A percentile compares a stretch with the other conserved stretches of the same genome.
phyloP scores from a whole-genome alignment of 2,329 filamentous ascomycete species.

The Tolypocladium guangdongense region DNA sequence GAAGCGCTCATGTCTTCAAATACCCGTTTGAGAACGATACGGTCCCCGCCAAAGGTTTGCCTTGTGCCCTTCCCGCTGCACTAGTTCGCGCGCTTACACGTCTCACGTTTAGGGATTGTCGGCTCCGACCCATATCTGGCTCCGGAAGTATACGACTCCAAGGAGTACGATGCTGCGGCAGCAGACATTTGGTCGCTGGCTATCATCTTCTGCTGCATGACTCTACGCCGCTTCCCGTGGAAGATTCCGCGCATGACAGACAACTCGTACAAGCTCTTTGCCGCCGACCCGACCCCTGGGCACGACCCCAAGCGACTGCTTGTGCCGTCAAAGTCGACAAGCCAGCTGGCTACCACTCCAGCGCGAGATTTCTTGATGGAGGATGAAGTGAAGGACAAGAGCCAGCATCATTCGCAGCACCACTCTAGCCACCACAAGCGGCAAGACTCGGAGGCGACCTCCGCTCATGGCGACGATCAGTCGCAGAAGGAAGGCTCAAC shows the following conservation, averaged over 20 bases:
- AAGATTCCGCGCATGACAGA: conserved; percentile 86
- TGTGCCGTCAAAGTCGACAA: conserved; percentile 31
- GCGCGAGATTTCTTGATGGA: conserved; percentile 28
- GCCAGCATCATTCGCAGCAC: conserved; percentile 5
- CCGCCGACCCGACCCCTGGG: conserved; percentile 71
- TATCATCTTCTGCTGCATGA: conserved; percentile 99
- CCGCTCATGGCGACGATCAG: conserved; percentile 4
- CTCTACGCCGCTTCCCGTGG: conserved; percentile 88
- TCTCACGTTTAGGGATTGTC: conserved; percentile 43
- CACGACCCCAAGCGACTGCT: conserved; percentile 46
- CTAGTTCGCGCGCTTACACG: background rate
- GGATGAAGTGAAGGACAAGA: conserved; percentile 17
- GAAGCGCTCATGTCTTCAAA: conserved; percentile 90
- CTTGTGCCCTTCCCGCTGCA: background rate
- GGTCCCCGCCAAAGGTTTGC: conserved; percentile 26
- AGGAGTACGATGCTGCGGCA: conserved; percentile 86
- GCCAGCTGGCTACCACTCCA: conserved; percentile 28
- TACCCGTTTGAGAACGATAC: conserved; percentile 84
- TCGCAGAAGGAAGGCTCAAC: conserved; percentile 5
- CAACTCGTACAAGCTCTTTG: conserved; percentile 90
- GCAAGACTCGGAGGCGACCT: conserved; percentile 2
- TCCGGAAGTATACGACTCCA: conserved; percentile 89
- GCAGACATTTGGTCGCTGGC: conserved; percentile 97
- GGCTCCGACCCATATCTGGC: conserved; percentile 90
- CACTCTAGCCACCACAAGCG: conserved; percentile 2